phyloP scores from a whole-genome alignment of 805 yeast genomes.

The Candida jianshihensis region DNA sequence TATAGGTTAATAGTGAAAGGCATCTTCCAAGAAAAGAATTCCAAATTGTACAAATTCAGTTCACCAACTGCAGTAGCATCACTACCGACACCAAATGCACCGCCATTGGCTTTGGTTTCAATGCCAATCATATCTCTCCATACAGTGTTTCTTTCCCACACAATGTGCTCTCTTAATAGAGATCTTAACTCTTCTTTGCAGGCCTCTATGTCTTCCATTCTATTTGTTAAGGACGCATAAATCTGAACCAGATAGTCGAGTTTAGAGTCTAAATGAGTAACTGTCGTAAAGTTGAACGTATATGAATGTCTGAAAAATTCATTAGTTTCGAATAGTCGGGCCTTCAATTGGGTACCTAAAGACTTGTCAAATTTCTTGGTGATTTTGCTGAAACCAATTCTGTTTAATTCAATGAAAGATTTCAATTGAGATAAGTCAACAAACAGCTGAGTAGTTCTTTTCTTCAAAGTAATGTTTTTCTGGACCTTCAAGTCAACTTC shows the following conservation, averaged over 20 bases:
- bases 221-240: conserved; percentile 44
- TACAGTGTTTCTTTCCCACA: conserved; percentile 93
- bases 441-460: conserved; percentile 53
- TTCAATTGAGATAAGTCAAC: conserved; percentile 75
- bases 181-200: conserved; percentile 51
- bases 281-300: conserved; percentile 47
- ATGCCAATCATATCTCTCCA: conserved; percentile 93
- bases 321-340: conserved; percentile 36
- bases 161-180: conserved; percentile 79
- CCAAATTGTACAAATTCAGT: conserved; percentile 26
- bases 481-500: conserved; percentile 45
- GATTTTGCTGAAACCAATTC: conserved; percentile 81
- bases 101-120: conserved; percentile 53
- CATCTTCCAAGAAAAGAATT: conserved; percentile 25
- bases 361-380: conserved; percentile 87
- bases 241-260: conserved; percentile 45
- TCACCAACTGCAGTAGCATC: conserved; percentile 24
- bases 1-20: conserved; percentile 24
- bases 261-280: conserved; percentile 42
- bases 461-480: conserved; percentile 59
- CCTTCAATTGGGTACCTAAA: conserved; percentile 46
- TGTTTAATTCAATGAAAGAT: conserved; percentile 77
- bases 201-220: conserved; percentile 27
- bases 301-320: conserved; percentile 41
- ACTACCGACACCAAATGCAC: conserved; percentile 31